Evolutionary conservation across 2,329 filamentous ascomycete species (phyloP).

Genomic region (Xylaria sp.): DNA sequence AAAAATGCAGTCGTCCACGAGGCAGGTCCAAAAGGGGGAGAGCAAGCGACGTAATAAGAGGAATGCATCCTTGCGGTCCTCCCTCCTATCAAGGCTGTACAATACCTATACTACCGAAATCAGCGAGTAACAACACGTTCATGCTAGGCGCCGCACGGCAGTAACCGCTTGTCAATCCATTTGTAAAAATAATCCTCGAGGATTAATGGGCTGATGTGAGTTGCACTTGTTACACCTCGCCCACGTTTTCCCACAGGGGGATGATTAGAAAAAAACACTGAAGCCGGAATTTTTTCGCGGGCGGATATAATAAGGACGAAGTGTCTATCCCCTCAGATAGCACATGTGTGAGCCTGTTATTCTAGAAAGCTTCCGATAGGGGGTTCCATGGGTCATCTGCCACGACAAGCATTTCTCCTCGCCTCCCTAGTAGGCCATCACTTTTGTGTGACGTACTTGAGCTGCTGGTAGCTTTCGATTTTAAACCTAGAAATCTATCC

Average conservation of each 20-base stretch:
- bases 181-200: conserved; percentile 13
- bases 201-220: conserved; percentile 17
- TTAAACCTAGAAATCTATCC: not conserved
- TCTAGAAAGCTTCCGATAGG: not conserved
- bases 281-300: not conserved
- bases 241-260: not conserved
- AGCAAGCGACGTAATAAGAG: conserved; percentile 2
- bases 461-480: conserved; percentile 12
- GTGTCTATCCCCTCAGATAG: not conserved
- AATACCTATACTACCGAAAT: not conserved
- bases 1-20: not conserved
- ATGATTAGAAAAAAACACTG: not conserved
- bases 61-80: not conserved
- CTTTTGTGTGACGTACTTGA: conserved; percentile 15
- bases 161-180: conserved; percentile 1
- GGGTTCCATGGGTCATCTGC: not conserved
- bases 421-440: not conserved
- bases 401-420: not conserved
- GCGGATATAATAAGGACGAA: not conserved
- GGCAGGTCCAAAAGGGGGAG: not conserved
- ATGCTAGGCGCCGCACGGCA: conserved; percentile 1
- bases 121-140: not conserved
- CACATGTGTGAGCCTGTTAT: not conserved
- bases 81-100: not conserved
- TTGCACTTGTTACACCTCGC: conserved; percentile 1